phyloP scores from a whole-genome alignment of 2,329 filamentous ascomycete species.

The Epichloe sibirici region DNA sequence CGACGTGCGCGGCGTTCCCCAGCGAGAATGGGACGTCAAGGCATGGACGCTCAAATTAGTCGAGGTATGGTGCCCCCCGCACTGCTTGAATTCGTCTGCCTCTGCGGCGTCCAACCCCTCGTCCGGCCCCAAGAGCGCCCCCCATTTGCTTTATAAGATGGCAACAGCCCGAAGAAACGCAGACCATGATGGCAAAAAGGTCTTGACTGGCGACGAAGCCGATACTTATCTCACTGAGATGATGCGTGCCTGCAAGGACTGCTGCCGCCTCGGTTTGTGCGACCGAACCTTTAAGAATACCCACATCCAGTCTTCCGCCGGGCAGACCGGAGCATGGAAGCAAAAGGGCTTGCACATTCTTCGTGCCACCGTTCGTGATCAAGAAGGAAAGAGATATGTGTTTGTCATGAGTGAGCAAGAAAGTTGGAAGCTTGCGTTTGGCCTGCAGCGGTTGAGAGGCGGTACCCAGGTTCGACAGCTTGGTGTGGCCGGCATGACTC shows the following conservation, averaged over 20 bases:
- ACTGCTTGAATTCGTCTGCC: constrained; percentile 38
- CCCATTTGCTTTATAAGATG: constrained; percentile 36
- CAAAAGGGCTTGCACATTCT: constrained; percentile 47
- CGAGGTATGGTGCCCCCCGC: constrained; percentile 72
- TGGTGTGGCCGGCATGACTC: constrained; percentile 43
- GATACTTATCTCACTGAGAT: constrained; percentile 52
- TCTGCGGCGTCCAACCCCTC: constrained; percentile 28
- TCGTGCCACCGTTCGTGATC: constrained; percentile 51
- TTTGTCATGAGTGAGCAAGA: constrained; percentile 54
- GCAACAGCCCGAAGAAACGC: constrained; percentile 33
- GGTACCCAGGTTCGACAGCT: constrained; percentile 49
- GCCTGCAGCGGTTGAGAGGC: constrained; percentile 46
- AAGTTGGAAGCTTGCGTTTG: constrained; percentile 54
- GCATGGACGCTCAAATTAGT: constrained; percentile 91
- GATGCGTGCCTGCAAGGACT: constrained; percentile 51
- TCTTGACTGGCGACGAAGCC: constrained; percentile 50
- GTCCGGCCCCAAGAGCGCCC: constrained; percentile 25
- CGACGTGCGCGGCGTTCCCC: constrained; percentile 79
- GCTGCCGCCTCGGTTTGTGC: constrained; percentile 44
- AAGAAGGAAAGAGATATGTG: constrained; percentile 53
- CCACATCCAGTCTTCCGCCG: constrained; percentile 26
- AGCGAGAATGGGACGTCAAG: constrained; percentile 97
- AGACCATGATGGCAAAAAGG: constrained; percentile 36
- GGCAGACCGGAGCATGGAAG: constrained; percentile 42
- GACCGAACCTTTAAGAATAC: constrained; percentile 31